Base-by-base conservation (phyloP, 768 basidiomycete species). In the Tulasnella sp. region DNA sequence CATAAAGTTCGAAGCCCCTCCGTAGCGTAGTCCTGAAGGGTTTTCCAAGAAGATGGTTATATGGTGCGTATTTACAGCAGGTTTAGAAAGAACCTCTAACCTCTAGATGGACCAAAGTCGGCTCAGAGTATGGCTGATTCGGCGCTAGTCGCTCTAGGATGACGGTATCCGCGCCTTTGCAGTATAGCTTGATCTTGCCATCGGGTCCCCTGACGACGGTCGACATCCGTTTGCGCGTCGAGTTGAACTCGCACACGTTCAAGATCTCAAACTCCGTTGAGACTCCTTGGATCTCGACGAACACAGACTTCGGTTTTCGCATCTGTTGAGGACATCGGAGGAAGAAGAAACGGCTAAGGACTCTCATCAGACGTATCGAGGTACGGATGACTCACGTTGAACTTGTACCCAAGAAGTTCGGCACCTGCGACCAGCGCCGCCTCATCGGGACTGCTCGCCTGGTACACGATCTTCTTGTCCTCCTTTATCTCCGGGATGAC, bases 201-300 rank as follows among this genome's bases (percentile, higher is more conserved):
- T 91, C 84, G 0, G 94, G 86, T 24, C 80, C 78, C 23, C 92
- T 82, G 30, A 99, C 80, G 65, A 99, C 73, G 1, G 94, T 95
- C 26, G 96, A 98, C 96, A 99, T 98, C 61, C 96, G 81, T 68
- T 99, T 98, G 52, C 96, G 81, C 3, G 92, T 90, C 23, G 92
- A 96, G 69, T 98, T 98, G 78, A 99, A 99, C 73, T 98, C 96
- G 79, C 94, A 96, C 45, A 99, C 86, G 68, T 98, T 98, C 61
- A 99, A 72, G 59, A 98, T 81, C 68, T 97, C 83, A 69, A 84
- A 98, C 69, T 98, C 92, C 58, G 81, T 78, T 0, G 77, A 73
- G 56, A 75, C 71, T 19, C 90, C 92, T 51, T 79, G 75, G 59
- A 94, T 76, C 42, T 87, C 85, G 55, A 98, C 82, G 68, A 90